Conservation (phyloP, 2,329 filamentous ascomycete species). For the Ophiocordyceps robertsii region DNA sequence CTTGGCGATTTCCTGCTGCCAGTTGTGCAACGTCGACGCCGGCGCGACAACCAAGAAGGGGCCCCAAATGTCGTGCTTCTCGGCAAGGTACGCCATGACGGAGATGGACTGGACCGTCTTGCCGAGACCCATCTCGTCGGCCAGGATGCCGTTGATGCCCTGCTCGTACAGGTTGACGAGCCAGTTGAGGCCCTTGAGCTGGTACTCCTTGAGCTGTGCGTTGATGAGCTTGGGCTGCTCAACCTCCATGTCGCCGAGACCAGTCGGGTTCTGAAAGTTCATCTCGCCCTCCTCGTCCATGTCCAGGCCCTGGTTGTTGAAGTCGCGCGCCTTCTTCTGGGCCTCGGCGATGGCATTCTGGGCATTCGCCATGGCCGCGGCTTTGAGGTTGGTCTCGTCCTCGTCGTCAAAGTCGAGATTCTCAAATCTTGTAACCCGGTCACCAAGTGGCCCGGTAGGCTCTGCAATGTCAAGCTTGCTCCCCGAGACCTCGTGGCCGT, state of each 20-base stretch:
- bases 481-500: slow-evolving; percentile 26
- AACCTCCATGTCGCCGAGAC: slow-evolving; percentile 85
- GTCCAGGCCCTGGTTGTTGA: slow-evolving; percentile 62
- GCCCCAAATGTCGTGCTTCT: slow-evolving; percentile 96
- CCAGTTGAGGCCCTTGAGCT: slow-evolving; percentile 98
- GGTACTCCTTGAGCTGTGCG: slow-evolving; percentile 94
- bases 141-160: slow-evolving; percentile 97
- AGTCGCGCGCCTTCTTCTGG: slow-evolving; percentile 81
- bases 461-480: slow-evolving; percentile 36
- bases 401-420: slow-evolving; percentile 92
- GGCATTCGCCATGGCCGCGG: slow-evolving; percentile 87
- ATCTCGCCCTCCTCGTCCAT: slow-evolving; percentile 91
- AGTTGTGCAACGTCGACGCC: slow-evolving; percentile 94
- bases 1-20: slow-evolving; percentile 94
- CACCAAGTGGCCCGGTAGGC: slow-evolving; percentile 37
- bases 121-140: slow-evolving; percentile 98
- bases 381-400: slow-evolving; percentile 68
- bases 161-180: slow-evolving; percentile 98
- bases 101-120: slow-evolving; percentile 99
- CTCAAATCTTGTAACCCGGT: slow-evolving; percentile 85
- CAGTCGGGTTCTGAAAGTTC: slow-evolving; percentile 98
- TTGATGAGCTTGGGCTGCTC: slow-evolving; percentile 89
- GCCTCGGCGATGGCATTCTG: slow-evolving; percentile 93
- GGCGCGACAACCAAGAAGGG: slow-evolving; percentile 95
- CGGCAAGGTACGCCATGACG: slow-evolving; percentile 96